A percentile compares a stretch with the other conserved stretches of the same genome.
Conservation (phyloP, 1,139 yeast genomes). For the Saccharomycopsis crataegensis region DNA sequence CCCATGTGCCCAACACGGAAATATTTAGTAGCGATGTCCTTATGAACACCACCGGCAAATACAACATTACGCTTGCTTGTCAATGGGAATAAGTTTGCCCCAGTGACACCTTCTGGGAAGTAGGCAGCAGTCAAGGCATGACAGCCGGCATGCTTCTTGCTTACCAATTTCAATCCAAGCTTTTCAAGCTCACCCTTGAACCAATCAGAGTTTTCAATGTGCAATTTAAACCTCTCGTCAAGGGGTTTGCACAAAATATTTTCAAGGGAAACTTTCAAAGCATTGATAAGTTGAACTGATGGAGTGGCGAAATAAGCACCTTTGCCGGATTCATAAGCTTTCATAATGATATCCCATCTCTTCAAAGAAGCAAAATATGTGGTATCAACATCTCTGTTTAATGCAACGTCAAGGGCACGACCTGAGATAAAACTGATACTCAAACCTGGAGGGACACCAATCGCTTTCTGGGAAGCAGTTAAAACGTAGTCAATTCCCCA, state of each 20-base stretch:
- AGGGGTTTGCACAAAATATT: conserved; percentile 60
- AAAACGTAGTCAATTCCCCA: conserved; percentile 89
- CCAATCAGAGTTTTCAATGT: conserved; percentile 51
- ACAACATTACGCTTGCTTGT: conserved; percentile 51
- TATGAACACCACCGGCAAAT: conserved; percentile 88
- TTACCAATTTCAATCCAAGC: conserved; percentile 64
- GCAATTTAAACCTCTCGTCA: conserved; percentile 56
- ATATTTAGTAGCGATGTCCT: conserved; percentile 71
- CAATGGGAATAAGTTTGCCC: conserved; percentile 51
- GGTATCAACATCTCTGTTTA: conserved; percentile 47
- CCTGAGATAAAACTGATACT: conserved; percentile 69
- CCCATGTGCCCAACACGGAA: conserved; percentile 98
- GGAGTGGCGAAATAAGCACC: conserved; percentile 94
- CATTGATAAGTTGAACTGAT: conserved; percentile 78
- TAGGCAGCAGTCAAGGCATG: conserved; percentile 85
- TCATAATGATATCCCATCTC: conserved; percentile 87
- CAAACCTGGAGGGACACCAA: conserved; percentile 92
- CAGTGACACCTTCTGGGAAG: conserved; percentile 70
- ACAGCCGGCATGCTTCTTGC: conserved; percentile 61
- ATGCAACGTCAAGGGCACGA: conserved; percentile 62
- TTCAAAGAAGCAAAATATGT: conserved; percentile 70
- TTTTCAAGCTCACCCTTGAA: conserved; percentile 51
- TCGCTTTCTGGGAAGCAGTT: conserved; percentile 92
- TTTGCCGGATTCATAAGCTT: conserved; percentile 73
- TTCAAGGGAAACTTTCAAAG: conserved; percentile 68